Percentiles rank a stretch among this genome's conserved stretches.
These are phyloP conservation scores for Silybum marianum DNA, from an alignment of 129 eudicot genomes.

Conservation along the genomic window DNA sequence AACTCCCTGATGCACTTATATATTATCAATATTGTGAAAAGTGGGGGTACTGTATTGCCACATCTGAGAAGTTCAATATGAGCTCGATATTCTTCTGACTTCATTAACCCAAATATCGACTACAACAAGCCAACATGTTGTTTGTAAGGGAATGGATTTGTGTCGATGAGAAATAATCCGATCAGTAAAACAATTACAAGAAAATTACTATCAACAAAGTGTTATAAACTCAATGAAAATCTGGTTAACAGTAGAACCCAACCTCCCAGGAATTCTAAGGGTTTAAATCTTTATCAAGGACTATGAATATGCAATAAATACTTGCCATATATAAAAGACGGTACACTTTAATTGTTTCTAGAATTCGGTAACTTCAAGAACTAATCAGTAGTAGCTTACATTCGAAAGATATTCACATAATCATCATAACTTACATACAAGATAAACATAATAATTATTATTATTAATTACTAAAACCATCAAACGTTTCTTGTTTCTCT, in stretches of 20 bases:
- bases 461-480: background rate
- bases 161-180: too few species aligned
- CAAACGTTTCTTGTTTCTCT: background rate
- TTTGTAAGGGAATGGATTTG: background rate
- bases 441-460: slow-evolving; percentile 4
- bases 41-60: too few species aligned
- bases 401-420: background rate
- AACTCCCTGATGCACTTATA: too few species aligned
- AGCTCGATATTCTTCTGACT: background rate
- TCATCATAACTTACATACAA: background rate
- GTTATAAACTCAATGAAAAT: too few species aligned
- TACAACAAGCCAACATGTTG: too few species aligned
- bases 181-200: too few species aligned
- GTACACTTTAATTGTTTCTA: background rate
- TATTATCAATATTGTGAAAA: too few species aligned
- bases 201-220: too few species aligned
- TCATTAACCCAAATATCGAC: background rate
- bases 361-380: background rate
- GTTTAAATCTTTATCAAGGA: background rate
- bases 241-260: too few species aligned
- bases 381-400: background rate
- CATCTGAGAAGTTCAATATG: too few species aligned
- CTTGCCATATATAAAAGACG: background rate
- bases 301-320: too few species aligned
- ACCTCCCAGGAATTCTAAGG: background rate